These are phyloP conservation scores for Jaltomata sinuosa DNA, from an alignment of 257 asterid genomes.

Conservation along the genomic window DNA sequence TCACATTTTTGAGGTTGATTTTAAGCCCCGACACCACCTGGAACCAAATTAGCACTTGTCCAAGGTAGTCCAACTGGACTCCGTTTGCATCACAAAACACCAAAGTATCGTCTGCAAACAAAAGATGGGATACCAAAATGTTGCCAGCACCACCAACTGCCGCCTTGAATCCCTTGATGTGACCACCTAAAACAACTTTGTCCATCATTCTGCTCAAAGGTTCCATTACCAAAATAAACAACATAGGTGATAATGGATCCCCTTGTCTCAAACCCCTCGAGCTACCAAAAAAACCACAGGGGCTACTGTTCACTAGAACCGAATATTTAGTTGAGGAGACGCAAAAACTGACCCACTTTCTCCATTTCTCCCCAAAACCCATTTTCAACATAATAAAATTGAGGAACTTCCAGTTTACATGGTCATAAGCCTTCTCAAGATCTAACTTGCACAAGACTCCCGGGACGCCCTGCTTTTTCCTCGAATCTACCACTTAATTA, in stretches of 20 bases:
- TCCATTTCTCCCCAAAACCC: neutral
- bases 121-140: neutral
- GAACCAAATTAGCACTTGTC: neutral
- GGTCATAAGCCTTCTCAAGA: neutral
- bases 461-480: neutral
- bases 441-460: neutral
- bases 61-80: neutral
- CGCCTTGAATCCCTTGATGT: neutral
- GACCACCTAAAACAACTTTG: neutral
- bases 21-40: neutral
- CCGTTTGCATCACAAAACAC: neutral
- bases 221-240: neutral
- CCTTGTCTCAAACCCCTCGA: neutral
- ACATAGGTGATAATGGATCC: neutral
- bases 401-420: neutral
- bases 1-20: neutral
- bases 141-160: neutral
- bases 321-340: no score
- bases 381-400: no score
- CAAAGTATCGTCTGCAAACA: neutral
- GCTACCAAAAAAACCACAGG: no score
- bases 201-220: neutral
- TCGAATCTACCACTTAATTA: neutral
- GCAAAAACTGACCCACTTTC: neutral
- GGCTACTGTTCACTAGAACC: no score